Evolutionary conservation across 148 eudicot species (phyloP), one percentile per base, ranked within the genome.

Genomic region (Hydrangea macrophylla): DNA sequence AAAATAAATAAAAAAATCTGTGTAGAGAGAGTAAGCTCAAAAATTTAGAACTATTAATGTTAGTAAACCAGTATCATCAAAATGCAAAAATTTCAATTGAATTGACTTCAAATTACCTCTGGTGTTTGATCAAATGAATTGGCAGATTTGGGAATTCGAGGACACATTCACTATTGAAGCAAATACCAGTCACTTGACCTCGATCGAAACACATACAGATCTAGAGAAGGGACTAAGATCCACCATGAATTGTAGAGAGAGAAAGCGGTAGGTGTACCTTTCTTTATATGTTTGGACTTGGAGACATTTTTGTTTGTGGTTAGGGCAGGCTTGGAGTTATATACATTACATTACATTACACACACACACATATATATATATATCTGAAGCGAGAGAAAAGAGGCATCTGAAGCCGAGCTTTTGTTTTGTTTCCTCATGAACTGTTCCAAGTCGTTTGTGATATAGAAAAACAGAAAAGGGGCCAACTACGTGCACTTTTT

Each of bases 91-190:
- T 31, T 27, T 51, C 23, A 18, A 22, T 33, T 39, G 15, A 32
- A 7, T 55, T 11, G 23, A 24, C 40, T 37, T 35, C 50, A 35
- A 20, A 30, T 54, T 37, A 68, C 71, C 71, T 56, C 60, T 11
- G 61, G 25, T 37, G n/a, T 51, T 68, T n/a, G 27, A 27, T 39
- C 7, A 20, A 9, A 15, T 10, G 22, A 37, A 28, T 2, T 45
- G n/a, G 13, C n/a, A 15, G 45, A 33, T 31, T 8, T 51, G 15
- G 5, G 53, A 53, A 53, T 66, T 45, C 25, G 13, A 40, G 44
- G 32, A 24, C n/a, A 50, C 17, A 35, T 33, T n/a, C n/a, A 6
- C 44, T 23, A n/a, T 17, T 30, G 2, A 36, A 56, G 53, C 62
- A 9, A 55, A 28, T n/a, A 56, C 3, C 4, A 6, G 23, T 11